Conservation (phyloP, 225 moss, liverwort and hornwort genomes). For the Neckera pumila region DNA sequence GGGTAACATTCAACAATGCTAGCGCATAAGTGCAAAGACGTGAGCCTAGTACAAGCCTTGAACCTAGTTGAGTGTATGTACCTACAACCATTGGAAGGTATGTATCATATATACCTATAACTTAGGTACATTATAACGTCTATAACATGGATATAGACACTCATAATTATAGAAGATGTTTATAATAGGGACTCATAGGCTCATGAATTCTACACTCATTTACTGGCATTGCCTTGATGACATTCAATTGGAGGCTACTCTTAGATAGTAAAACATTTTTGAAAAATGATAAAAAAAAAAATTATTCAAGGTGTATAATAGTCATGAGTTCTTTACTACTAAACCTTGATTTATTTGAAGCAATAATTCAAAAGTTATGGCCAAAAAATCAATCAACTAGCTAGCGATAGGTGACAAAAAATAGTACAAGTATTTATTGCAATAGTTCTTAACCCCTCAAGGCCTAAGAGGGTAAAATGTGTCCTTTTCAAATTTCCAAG, state of each 20-base stretch:
- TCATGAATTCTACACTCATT: neutral
- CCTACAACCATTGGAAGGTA: neutral
- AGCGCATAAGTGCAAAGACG: accelerated
- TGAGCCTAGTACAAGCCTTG: neutral
- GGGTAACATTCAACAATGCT: neutral
- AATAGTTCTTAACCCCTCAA: neutral
- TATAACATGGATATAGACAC: neutral
- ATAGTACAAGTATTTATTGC: neutral
- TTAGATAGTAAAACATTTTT: neutral
- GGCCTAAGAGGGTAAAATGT: no score
- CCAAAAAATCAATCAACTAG: neutral
- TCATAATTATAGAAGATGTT: neutral
- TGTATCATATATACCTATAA: neutral
- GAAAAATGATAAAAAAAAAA: no score
- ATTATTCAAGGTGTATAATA: neutral
- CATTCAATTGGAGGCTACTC: neutral
- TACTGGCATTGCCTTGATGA: accelerated
- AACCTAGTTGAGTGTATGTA: neutral
- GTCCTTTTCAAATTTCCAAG: no score
- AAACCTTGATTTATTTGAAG: neutral
- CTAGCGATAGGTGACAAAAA: no score
- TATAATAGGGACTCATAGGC: neutral
- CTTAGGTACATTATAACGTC: neutral
- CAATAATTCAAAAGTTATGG: neutral
- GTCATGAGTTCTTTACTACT: neutral